Evolutionary conservation across 495 filamentous ascomycete genomes (phyloP), one percentile per base, ranked within the genome.

Genomic region (Neurospora sp.): DNA sequence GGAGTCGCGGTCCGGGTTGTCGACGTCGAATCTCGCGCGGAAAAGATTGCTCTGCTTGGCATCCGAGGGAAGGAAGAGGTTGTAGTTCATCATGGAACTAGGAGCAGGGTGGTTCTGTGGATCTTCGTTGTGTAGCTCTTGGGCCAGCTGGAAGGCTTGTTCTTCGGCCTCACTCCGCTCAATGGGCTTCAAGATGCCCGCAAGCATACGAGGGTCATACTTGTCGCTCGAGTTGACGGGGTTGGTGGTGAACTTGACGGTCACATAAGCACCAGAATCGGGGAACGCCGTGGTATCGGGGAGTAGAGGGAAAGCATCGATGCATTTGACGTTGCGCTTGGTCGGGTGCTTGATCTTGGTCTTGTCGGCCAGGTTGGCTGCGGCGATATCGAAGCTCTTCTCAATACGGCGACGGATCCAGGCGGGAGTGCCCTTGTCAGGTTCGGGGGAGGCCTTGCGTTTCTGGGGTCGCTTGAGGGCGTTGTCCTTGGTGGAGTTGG

Each of bases 211-310:
- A 66, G 86, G 85, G 79, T 98, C 96, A 79, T 95, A 94, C 66
- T 77, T 79, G 35, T 82, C 79, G 12, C 84, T 83, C 20, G 86
- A 79, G 41, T 85, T 82, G 9, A 94, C 87, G 0, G 96, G 95
- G 73, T 95, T 93, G 68, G 90, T 93, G 48, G 87, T 85, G 82
- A 98, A 98, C 75, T 98, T 98, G 82, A 94, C 89, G 12, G 94
- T 88, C 72, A 96, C 89, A 80, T 93, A 98, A 18, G 90, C 90
- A 71, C 93, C 93, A 37, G 89, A 90, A 79, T 97, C 93, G n/a
- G 94, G 91, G 78, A 94, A 90, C 10, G 92, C 92, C 20, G 92
- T 89, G n/a, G 94, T 87, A 75, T 98, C 96, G 1, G 96, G 96
- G 3, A 97, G 82, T 16, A 99, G 77, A 2, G 96, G 92, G 77